phyloP scores from a whole-genome alignment of 1,284 basidiomycete genomes.

The Violaceomyces palustris region DNA sequence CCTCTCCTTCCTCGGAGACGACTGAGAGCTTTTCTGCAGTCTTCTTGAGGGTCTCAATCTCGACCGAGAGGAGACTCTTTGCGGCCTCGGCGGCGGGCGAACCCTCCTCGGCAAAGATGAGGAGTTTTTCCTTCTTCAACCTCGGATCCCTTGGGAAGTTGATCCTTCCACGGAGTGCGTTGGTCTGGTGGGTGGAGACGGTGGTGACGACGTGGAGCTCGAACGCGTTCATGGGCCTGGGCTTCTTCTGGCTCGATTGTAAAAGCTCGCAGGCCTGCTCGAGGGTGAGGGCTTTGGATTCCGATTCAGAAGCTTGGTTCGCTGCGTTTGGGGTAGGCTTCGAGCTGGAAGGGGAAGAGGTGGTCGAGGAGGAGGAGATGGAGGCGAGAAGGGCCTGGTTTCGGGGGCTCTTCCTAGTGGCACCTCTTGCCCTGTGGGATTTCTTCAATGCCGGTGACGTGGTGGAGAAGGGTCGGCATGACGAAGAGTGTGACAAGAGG shows the following conservation, averaged over 20 bases:
- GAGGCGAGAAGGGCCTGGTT: conserved; percentile 18
- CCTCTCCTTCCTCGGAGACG: too few relatives aligned
- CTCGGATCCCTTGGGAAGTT: conserved; percentile 41
- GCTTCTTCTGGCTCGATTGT: conserved; percentile 9
- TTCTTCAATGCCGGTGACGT: conserved; percentile 19
- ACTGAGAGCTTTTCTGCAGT: too few relatives aligned
- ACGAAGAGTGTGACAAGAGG: not conserved
- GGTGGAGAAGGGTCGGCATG: conserved; percentile 20
- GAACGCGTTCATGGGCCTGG: conserved; percentile 41
- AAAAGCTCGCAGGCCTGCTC: conserved; percentile 28
- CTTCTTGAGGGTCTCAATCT: too few relatives aligned
- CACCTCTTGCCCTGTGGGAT: conserved; percentile 31
- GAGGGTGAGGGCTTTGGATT: conserved; percentile 19
- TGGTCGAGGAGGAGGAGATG: too few relatives aligned
- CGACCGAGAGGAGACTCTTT: conserved; percentile 19
- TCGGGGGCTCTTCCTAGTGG: conserved; percentile 26
- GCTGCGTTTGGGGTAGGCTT: too few relatives aligned
- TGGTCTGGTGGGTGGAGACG: conserved; percentile 47
- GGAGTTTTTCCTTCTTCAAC: conserved; percentile 42
- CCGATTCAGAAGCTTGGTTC: too few relatives aligned
- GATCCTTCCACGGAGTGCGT: conserved; percentile 48
- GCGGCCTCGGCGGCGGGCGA: conserved; percentile 37
- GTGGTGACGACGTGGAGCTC: conserved; percentile 50
- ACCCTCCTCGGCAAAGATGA: conserved; percentile 49
- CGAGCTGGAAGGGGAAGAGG: too few relatives aligned